Percentiles rank a stretch among this genome's conserved stretches.
Conservation (phyloP, 108 stramenopile species). For the Skeletonema grethae region DNA sequence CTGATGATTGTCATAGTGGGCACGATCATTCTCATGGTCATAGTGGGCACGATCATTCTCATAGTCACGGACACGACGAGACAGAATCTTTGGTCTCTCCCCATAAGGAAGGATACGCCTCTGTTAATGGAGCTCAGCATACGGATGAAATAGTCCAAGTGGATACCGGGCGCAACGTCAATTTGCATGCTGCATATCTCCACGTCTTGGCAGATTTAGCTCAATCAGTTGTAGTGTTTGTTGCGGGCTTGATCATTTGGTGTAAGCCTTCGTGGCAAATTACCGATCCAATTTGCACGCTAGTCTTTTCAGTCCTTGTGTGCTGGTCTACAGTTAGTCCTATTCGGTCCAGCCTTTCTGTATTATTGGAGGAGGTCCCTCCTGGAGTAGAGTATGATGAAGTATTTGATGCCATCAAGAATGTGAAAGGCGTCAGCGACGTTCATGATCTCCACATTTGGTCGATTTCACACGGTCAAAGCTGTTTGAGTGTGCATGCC, state of each 20-base stretch:
- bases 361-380: slow-evolving; percentile 93
- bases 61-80: slow-evolving; percentile 41
- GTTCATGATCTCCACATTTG: slow-evolving; percentile 95
- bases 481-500: slow-evolving; percentile 64
- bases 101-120: slow-evolving; percentile 13
- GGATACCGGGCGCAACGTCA: slow-evolving; percentile 67
- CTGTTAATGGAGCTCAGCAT: slow-evolving; percentile 22
- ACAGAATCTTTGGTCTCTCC: slow-evolving; percentile 4
- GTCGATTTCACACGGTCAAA: slow-evolving; percentile 71
- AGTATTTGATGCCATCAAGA: slow-evolving; percentile 50
- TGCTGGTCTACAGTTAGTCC: slow-evolving; percentile 82
- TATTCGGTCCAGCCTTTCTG: slow-evolving; percentile 63
- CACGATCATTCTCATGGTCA: slow-evolving; percentile 52
- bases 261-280: slow-evolving; percentile 77
- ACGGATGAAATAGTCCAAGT: slow-evolving; percentile 24
- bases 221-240: slow-evolving; percentile 88
- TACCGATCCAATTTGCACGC: slow-evolving; percentile 92
- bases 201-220: slow-evolving; percentile 95
- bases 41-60: slow-evolving; percentile 38
- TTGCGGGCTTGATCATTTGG: slow-evolving; percentile 94
- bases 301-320: slow-evolving; percentile 90
- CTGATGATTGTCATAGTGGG: slow-evolving; percentile 20
- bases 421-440: slow-evolving; percentile 66
- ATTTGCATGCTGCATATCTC: slow-evolving; percentile 91
- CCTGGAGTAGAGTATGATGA: slow-evolving; percentile 67